These are phyloP conservation scores for Colletotrichum lindemuthianum DNA, from an alignment of 2,329 filamentous ascomycete genomes.

Conservation along the genomic window DNA sequence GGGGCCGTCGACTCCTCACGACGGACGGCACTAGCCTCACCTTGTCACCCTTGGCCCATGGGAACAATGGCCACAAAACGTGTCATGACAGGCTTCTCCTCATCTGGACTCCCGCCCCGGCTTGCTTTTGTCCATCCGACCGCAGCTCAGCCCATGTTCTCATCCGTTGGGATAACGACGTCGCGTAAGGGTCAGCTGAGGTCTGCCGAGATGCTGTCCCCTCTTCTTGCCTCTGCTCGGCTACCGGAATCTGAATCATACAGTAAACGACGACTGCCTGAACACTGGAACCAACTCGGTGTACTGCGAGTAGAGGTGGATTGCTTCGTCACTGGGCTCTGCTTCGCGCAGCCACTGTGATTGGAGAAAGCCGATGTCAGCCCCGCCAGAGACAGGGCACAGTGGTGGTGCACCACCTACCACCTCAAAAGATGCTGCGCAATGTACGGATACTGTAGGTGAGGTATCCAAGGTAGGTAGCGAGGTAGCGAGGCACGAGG, in stretches of 20 bases:
- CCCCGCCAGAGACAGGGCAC: constrained; percentile 17
- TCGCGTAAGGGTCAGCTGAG: too few species aligned
- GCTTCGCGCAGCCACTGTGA: constrained; percentile 23
- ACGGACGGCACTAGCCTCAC: constrained; percentile 16
- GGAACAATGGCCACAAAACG: constrained; percentile 19
- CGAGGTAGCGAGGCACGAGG: too few species aligned
- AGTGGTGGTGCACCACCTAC: neutral
- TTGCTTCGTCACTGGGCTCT: constrained; percentile 9
- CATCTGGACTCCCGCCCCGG: constrained; percentile 5
- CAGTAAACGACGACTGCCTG: too few species aligned
- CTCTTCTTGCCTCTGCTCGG: neutral
- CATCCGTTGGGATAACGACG: too few species aligned
- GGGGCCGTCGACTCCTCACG: constrained; percentile 14
- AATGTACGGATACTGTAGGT: too few species aligned
- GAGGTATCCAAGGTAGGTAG: too few species aligned
- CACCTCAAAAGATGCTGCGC: too few species aligned
- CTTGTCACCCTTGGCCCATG: constrained; percentile 24
- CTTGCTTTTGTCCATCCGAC: neutral
- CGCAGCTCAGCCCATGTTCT: neutral
- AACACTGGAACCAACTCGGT: too few species aligned
- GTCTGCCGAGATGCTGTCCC: too few species aligned
- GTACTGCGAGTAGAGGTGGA: constrained; percentile 13
- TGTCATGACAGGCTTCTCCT: constrained; percentile 12
- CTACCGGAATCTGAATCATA: neutral
- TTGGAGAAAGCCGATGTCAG: constrained; percentile 24